Conservation (phyloP, 164 flowering plant genomes). For the Dillenia turbinata region DNA sequence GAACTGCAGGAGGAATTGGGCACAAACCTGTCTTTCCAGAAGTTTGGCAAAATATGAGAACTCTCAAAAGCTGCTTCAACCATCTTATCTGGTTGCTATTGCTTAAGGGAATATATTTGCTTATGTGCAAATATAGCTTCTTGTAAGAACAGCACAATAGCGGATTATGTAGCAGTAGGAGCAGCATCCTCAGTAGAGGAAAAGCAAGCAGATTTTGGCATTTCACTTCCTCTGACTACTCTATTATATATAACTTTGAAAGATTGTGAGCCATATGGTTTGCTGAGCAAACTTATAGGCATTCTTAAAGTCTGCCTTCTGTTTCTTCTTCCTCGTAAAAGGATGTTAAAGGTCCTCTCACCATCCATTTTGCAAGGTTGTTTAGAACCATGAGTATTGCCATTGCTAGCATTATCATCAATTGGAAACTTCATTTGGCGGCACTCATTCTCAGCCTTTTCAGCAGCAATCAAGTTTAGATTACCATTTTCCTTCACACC, state of each 20-base stretch:
- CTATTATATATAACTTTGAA: constrained; percentile 79
- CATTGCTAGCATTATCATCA: constrained; percentile 24
- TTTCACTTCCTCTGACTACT: constrained; percentile 77
- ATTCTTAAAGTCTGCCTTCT: constrained; percentile 85
- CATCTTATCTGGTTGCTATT: too few relatives aligned
- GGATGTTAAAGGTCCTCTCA: constrained; percentile 77
- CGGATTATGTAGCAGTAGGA: constrained; percentile 26
- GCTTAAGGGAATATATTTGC: too few relatives aligned
- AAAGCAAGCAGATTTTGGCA: constrained; percentile 39
- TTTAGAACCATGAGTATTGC: constrained; percentile 24
- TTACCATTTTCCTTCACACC: constrained; percentile 27
- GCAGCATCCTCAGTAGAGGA: constrained; percentile 34
- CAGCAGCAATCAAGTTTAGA: constrained; percentile 18
- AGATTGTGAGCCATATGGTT: constrained; percentile 82
- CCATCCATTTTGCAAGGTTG: constrained; percentile 37
- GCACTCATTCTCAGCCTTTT: constrained; percentile 20
- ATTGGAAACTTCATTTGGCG: constrained; percentile 16
- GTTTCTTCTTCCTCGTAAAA: constrained; percentile 83
- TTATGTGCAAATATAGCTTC: too few relatives aligned
- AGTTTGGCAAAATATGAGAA: too few relatives aligned
- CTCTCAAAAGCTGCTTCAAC: too few relatives aligned
- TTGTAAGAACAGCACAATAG: too few relatives aligned
- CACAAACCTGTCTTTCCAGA: too few relatives aligned
- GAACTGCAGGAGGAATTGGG: too few relatives aligned
- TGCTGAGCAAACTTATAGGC: constrained; percentile 86